phyloP scores from a whole-genome alignment of 768 basidiomycete genomes.

The Coprinellus micaceus region DNA sequence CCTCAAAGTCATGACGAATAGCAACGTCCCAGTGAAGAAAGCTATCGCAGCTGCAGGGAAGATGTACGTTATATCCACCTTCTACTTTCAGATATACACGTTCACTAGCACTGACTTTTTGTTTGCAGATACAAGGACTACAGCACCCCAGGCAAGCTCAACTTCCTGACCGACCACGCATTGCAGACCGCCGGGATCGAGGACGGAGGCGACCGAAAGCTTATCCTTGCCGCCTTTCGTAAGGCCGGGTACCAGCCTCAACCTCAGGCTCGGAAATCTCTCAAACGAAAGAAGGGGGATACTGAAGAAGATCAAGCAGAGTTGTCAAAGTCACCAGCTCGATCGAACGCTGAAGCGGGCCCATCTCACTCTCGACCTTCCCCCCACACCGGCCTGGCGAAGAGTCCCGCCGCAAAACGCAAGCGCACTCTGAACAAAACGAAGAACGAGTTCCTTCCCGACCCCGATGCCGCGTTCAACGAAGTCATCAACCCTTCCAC shows the following conservation, averaged over 20 bases:
- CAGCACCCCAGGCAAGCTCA: constrained; percentile 57
- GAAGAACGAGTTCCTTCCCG: constrained; percentile 57
- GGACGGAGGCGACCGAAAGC: constrained; percentile 62
- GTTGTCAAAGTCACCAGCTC: constrained; percentile 12
- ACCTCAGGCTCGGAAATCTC: constrained; percentile 25
- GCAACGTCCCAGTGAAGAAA: constrained; percentile 54
- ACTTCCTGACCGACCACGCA: constrained; percentile 55
- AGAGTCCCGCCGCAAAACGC: constrained; percentile 43
- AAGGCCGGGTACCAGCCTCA: constrained; percentile 52
- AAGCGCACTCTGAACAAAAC: constrained; percentile 53
- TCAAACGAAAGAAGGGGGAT: constrained; percentile 19
- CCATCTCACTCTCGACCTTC: constrained; percentile 15
- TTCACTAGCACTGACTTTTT: background rate
- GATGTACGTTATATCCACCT: constrained; percentile 42
- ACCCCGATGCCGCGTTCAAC: too few relatives aligned
- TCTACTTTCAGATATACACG: background rate
- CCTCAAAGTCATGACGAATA: constrained; percentile 59
- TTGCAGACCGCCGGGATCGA: constrained; percentile 56
- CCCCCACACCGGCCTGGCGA: constrained; percentile 17
- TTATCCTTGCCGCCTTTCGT: constrained; percentile 54
- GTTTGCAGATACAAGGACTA: constrained; percentile 61
- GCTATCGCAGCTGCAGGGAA: constrained; percentile 71
- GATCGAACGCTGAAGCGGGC: constrained; percentile 12
- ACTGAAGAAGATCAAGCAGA: constrained; percentile 14
- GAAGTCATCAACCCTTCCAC: constrained; percentile 36